Evolutionary conservation across 768 basidiomycete species (phyloP), one percentile per base, ranked within the genome.

Genomic region (Tricholoma bakamatsutake): DNA sequence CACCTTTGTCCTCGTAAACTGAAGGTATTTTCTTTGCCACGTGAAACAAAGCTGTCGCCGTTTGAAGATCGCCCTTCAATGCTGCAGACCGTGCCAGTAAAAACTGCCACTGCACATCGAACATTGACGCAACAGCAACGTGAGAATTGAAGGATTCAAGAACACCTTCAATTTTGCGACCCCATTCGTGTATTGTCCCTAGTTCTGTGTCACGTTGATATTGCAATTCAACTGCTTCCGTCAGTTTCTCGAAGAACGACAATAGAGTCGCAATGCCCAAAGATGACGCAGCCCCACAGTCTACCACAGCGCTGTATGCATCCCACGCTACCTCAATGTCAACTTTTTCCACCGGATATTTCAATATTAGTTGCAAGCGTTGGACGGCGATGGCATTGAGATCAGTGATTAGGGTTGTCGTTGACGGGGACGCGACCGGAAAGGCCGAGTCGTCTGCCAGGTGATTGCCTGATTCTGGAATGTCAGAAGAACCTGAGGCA

Each of bases 271-370:
- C 39, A 13, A 30, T 37, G 3, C 50, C 47, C 39, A 53, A 13
- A 11, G 52, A 33, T 12, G 58, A 56, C 5, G 59, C 28, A 2
- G 52, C 52, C 18, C 58, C 45, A 13, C 57, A 57, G 15, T 58
- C 48, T 45, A 55, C 56, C 24, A 65, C 60, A n/a, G 59, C 39
- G 52, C 62, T 57, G 61, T 75, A 80, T 4, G 68, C 64, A 13
- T 62, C 51, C 79, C 79, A 80, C 9, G 75, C 75, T 9, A 67
- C 59, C 18, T 76, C 70, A 34, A 73, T 57, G 54, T 76, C 64
- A 48, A 79, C 60, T 13, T 69, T 60, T 48, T 55, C 42, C 9
- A 37, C 42, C 1, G 46, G 37, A 6, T 45, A 45, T 1, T 55
- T 39, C 4, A 33, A 9, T 6, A 64, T 51, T 9, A 50, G 50